A percentile compares a stretch with the other conserved stretches of the same genome.
These are phyloP conservation scores for Zizania palustris DNA, from an alignment of 202 grass and related monocot species.

Conservation along the genomic window DNA sequence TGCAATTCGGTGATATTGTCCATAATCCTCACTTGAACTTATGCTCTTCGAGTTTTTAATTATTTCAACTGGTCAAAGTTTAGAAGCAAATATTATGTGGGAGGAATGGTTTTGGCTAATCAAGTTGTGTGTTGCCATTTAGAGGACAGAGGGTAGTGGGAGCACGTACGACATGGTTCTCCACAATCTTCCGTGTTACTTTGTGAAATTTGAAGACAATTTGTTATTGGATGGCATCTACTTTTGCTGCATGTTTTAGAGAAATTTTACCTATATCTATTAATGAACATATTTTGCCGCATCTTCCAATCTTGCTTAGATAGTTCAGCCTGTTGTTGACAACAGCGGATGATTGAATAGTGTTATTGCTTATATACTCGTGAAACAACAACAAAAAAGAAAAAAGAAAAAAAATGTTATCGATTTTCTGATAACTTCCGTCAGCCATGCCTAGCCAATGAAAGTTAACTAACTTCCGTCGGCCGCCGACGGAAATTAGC, in stretches of 20 bases:
- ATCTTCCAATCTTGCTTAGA: too few species aligned
- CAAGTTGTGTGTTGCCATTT: too few species aligned
- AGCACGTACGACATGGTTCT: neutral
- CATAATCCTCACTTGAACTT: neutral
- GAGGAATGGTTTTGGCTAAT: neutral
- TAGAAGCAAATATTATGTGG: neutral
- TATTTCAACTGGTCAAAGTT: neutral
- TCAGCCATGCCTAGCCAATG: too few species aligned
- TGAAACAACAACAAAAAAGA: too few species aligned
- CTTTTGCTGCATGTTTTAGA: neutral
- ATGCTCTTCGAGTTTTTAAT: neutral
- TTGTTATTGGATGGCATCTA: neutral
- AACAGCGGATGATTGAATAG: too few species aligned
- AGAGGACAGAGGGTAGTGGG: neutral
- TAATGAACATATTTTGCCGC: too few species aligned
- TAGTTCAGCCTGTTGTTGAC: too few species aligned
- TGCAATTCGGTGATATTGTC: neutral
- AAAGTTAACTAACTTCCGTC: too few species aligned
- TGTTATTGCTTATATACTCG: too few species aligned
- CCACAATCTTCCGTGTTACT: neutral
- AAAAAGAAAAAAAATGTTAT: too few species aligned
- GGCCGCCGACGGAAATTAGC: too few species aligned
- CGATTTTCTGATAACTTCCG: too few species aligned
- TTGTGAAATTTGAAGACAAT: neutral
- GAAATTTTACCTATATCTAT: neutral